Percentiles rank a stretch among this genome's conserved stretches.
Evolutionary conservation across 768 basidiomycete species (phyloP).

Genomic region (Lyophyllum semitale): DNA sequence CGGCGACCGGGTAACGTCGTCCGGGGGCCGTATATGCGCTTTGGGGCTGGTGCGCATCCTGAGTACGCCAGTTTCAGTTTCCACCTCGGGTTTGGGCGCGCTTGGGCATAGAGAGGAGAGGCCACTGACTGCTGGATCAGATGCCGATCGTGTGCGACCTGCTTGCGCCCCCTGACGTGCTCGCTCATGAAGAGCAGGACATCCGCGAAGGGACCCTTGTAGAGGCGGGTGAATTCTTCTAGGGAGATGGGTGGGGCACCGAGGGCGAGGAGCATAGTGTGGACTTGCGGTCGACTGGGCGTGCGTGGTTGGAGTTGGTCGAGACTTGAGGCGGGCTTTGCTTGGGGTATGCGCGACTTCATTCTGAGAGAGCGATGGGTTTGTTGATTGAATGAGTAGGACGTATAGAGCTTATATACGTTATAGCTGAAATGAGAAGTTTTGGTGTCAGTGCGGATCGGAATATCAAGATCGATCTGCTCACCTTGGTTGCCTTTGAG

Average conservation of each 20-base stretch:
- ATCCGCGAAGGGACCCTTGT: constrained; percentile 16
- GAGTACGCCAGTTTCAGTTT: background rate
- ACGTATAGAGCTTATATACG: too few species aligned
- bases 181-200: constrained; percentile 16
- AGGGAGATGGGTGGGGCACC: constrained; percentile 14
- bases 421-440: too few species aligned
- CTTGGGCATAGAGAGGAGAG: background rate
- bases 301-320: background rate
- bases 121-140: constrained; percentile 14
- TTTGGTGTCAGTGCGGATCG: too few species aligned
- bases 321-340: background rate
- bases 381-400: too few species aligned
- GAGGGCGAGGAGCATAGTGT: constrained; percentile 5
- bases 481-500: too few species aligned
- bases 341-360: constrained; percentile 15
- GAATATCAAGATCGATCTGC: too few species aligned
- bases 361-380: background rate
- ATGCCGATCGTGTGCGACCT: constrained; percentile 12
- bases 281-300: constrained; percentile 4
- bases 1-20: constrained; percentile 5
- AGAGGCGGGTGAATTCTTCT: constrained; percentile 19
- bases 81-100: background rate
- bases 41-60: constrained; percentile 11
- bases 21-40: constrained; percentile 2
- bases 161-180: constrained; percentile 17